These are phyloP conservation scores for Backusella westeae DNA, from an alignment of 192 early-diverging fungal genomes.

Conservation along the genomic window DNA sequence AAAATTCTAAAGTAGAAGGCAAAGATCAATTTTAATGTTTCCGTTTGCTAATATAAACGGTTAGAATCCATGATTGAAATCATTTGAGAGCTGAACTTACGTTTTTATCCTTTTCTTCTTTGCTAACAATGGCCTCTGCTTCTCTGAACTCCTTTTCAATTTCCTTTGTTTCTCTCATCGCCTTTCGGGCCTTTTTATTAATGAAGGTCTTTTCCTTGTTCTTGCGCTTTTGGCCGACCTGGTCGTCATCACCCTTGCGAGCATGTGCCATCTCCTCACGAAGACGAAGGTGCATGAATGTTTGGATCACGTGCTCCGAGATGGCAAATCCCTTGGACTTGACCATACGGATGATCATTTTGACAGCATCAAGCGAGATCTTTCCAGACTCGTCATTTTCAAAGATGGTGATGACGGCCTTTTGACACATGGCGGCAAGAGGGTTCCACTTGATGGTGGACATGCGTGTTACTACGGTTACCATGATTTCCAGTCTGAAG, in stretches of 20 bases:
- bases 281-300: slow-evolving; percentile 80
- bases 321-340: slow-evolving; percentile 78
- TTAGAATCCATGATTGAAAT: background rate
- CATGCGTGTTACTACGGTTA: slow-evolving; percentile 77
- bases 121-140: slow-evolving; percentile 84
- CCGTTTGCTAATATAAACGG: slow-evolving; percentile 65
- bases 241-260: slow-evolving; percentile 49
- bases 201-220: slow-evolving; percentile 55
- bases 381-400: slow-evolving; percentile 84
- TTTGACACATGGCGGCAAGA: slow-evolving; percentile 69
- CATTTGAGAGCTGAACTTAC: slow-evolving; percentile 36
- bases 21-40: slow-evolving; percentile 94
- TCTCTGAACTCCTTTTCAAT: slow-evolving; percentile 83
- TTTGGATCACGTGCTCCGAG: slow-evolving; percentile 64
- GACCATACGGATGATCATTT: slow-evolving; percentile 80
- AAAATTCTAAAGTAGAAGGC: slow-evolving; percentile 93
- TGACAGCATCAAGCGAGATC: slow-evolving; percentile 82
- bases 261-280: slow-evolving; percentile 71
- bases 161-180: slow-evolving; percentile 66
- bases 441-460: slow-evolving; percentile 53
- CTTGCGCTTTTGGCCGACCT: slow-evolving; percentile 49
- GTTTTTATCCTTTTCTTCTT: slow-evolving; percentile 75
- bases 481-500: slow-evolving; percentile 89
- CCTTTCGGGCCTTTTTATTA: slow-evolving; percentile 71
- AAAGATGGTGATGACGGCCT: slow-evolving; percentile 79